Base-by-base conservation (phyloP, 1,284 basidiomycete genomes). In the Rhodotorula sp. region DNA sequence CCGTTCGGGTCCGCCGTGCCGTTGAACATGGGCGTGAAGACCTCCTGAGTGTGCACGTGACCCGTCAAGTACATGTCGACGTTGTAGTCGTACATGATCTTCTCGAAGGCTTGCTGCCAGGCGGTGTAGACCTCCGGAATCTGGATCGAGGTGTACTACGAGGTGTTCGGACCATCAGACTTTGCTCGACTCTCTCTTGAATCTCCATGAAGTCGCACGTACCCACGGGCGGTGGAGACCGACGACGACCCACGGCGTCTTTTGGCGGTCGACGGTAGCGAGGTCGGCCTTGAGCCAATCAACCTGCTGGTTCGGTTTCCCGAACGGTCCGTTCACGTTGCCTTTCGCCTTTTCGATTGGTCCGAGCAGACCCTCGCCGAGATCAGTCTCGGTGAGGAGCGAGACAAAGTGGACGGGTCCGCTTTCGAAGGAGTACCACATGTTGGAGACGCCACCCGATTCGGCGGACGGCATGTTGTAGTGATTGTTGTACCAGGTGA, bases 71-170 rank as follows among this genome's bases (percentile, higher is more conserved):
- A 62, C 15, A 60, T 1, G 47, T 65, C 67, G 43, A 71, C 70
- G 8, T 59, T 48, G 58, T 54, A 8, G 18, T 66, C 65, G 39
- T 54, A 66, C 20, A 66, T 29, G 14, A 60, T 65, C 34, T 52
- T 15, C 65, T 80, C 79, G 62, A 81, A 80, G 0, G 80, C 79
- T 26, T 75, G 46, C 69, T 81, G 80, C 73, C 82, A 80, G 6
- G 76, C 76, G 5, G 71, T 47, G 57, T 74, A 78, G 2, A 29
- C 47, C 12, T 64, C 34, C 0, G 67, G 67, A 2, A 21, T 49
- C 48, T 21, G 48, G n/a, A 56, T 52, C 5, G 34, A 57, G 39
- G 60, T 65, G 64, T 69, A 69, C 57, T 15, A n/a, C n/a, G n/a
- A n/a, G n/a, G n/a, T n/a, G n/a, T n/a, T n/a, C n/a, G n/a, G n/a